Evolutionary conservation across 2,329 filamentous ascomycete species (phyloP).

Genomic region (Sporothrix curviconia): DNA sequence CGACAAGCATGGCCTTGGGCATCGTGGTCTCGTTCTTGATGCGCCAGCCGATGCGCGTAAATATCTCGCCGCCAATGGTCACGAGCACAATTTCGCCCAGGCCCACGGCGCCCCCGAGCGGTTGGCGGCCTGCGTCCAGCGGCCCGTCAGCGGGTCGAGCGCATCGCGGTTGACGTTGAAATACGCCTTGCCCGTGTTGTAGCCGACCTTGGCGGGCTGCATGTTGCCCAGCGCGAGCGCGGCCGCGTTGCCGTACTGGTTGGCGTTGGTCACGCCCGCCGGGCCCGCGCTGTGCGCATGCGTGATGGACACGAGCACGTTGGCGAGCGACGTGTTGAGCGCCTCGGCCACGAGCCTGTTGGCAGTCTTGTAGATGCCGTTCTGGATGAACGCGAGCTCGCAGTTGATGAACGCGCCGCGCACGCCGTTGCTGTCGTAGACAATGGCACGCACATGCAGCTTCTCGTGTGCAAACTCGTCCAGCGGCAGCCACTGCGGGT

Average conservation of each 20-base stretch:
- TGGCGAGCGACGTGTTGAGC: not conserved
- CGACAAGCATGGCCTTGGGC: not conserved
- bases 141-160: not conserved
- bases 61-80: not conserved
- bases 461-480: not conserved
- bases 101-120: not conserved
- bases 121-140: not conserved
- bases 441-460: not conserved
- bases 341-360: not conserved
- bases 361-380: not conserved
- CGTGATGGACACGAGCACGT: not conserved
- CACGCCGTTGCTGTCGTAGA: not conserved
- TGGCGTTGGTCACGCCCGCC: not conserved
- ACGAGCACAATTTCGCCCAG: not conserved
- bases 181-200: not conserved
- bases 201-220: not conserved
- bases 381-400: not conserved
- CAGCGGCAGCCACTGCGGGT: not conserved
- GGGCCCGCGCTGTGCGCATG: not conserved
- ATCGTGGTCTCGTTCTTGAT: constrained; percentile 2
- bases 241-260: not conserved
- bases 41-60: constrained; percentile 1
- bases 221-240: not conserved
- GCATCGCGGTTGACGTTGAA: not conserved
- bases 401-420: not conserved